A percentile compares a stretch with the other conserved stretches of the same genome.
These are phyloP conservation scores for Phytopythium helicoides DNA, from an alignment of 352 stramenopile species.

Conservation along the genomic window DNA sequence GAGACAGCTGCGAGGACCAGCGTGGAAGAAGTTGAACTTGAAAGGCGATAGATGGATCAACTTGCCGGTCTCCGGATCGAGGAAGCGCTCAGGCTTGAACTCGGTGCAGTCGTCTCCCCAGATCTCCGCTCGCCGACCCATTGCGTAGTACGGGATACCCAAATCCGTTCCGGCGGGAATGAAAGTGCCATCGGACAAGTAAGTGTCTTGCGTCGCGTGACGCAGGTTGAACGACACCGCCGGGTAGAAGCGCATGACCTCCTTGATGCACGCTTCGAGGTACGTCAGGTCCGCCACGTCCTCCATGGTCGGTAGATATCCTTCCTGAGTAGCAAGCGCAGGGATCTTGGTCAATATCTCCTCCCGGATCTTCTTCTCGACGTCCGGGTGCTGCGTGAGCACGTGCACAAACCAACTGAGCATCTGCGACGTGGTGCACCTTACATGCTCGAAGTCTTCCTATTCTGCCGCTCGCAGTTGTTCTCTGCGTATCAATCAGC, in stretches of 20 bases:
- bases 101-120: slow-evolving; percentile 38
- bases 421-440: slow-evolving; percentile 66
- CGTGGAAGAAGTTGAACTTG: slow-evolving; percentile 66
- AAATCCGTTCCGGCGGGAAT: slow-evolving; percentile 43
- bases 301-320: slow-evolving; percentile 27
- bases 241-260: slow-evolving; percentile 58
- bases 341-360: slow-evolving; percentile 46
- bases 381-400: slow-evolving; percentile 44
- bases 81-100: slow-evolving; percentile 47
- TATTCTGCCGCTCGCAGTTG: no score
- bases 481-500: no score
- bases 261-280: slow-evolving; percentile 50
- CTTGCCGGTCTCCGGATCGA: slow-evolving; percentile 29
- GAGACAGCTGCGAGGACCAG: slow-evolving; percentile 48
- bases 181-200: slow-evolving; percentile 59
- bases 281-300: slow-evolving; percentile 43
- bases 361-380: slow-evolving; percentile 34
- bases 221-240: slow-evolving; percentile 43
- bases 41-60: slow-evolving; percentile 37
- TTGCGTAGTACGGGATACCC: slow-evolving; percentile 34
- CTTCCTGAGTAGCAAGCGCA: slow-evolving; percentile 14
- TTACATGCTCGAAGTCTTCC: no score
- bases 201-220: slow-evolving; percentile 35
- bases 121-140: slow-evolving; percentile 24
- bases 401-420: slow-evolving; percentile 67